These are phyloP conservation scores for Yamadazyma dendronema DNA, from an alignment of 1,139 yeast genomes.

Conservation along the genomic window DNA sequence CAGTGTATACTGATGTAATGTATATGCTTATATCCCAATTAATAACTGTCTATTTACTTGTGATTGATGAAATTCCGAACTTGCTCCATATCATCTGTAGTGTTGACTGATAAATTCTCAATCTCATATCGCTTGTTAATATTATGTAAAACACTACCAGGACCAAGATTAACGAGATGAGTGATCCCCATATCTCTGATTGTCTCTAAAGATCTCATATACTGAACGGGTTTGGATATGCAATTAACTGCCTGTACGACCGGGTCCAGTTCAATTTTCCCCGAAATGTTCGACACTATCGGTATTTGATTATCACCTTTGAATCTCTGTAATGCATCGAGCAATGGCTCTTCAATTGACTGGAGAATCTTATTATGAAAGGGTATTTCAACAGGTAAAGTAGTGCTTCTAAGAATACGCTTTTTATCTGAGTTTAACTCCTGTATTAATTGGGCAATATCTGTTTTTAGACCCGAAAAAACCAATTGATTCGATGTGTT, in stretches of 20 bases:
- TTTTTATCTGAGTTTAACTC: slow-evolving; percentile 18
- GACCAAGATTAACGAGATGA: slow-evolving; percentile 34
- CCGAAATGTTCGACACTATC: slow-evolving; percentile 36
- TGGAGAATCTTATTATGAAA: slow-evolving; percentile 47
- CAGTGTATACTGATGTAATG: no score
- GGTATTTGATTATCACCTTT: not conserved
- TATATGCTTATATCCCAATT: no score
- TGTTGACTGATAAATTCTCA: slow-evolving; percentile 10
- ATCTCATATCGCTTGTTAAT: slow-evolving; percentile 21
- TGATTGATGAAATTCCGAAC: not conserved
- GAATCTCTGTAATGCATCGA: not conserved
- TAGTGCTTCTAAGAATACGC: slow-evolving; percentile 23
- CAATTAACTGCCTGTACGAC: slow-evolving; percentile 4
- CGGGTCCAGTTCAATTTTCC: slow-evolving; percentile 11
- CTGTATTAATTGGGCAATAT: slow-evolving; percentile 19
- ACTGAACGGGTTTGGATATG: slow-evolving; percentile 41
- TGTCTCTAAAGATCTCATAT: slow-evolving; percentile 34
- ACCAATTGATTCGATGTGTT: slow-evolving; percentile 45
- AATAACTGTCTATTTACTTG: not conserved
- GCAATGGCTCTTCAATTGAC: slow-evolving; percentile 34
- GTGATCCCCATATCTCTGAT: slow-evolving; percentile 19
- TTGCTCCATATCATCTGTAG: not conserved
- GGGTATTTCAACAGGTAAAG: slow-evolving; percentile 51
- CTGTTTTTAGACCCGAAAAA: slow-evolving; percentile 37
- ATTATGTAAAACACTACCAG: slow-evolving; percentile 31